Evolutionary conservation across 1,139 yeast species (phyloP).

Genomic region (Suhomyces choctaworum): DNA sequence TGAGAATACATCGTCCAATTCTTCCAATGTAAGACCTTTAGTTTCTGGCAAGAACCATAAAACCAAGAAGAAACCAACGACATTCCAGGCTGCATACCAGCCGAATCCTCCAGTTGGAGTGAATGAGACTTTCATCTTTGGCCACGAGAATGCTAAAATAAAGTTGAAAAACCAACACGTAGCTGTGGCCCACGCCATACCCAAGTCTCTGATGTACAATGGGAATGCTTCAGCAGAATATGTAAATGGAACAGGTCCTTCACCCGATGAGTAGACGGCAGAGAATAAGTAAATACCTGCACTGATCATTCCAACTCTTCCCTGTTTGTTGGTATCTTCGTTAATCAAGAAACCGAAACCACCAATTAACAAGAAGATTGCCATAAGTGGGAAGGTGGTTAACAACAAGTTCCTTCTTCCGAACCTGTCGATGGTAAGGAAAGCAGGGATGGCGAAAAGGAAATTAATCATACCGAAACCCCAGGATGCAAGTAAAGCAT

Average conservation of each 20-base stretch:
- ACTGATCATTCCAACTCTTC: constrained; percentile 64
- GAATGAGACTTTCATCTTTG: constrained; percentile 63
- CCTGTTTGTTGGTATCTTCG: constrained; percentile 36
- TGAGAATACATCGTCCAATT: constrained; percentile 66
- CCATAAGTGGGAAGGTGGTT: constrained; percentile 75
- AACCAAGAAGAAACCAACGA: constrained; percentile 69
- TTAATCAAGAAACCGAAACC: constrained; percentile 76
- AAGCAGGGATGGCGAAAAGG: constrained; percentile 80
- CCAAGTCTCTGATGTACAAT: constrained; percentile 78
- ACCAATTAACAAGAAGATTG: constrained; percentile 62
- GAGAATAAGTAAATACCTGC: constrained; percentile 74
- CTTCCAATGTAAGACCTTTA: constrained; percentile 67
- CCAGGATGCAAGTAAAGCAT: constrained; percentile 76
- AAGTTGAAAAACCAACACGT: constrained; percentile 89
- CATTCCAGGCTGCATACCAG: constrained; percentile 86
- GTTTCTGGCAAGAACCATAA: constrained; percentile 71
- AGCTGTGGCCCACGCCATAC: constrained; percentile 83
- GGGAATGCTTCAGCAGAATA: constrained; percentile 89
- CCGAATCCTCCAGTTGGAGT: constrained; percentile 85
- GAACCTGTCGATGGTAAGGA: constrained; percentile 74
- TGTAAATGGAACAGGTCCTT: constrained; percentile 90
- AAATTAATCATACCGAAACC: constrained; percentile 85
- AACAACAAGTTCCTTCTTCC: constrained; percentile 75
- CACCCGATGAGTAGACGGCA: constrained; percentile 77
- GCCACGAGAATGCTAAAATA: constrained; percentile 81